Evolutionary conservation across 2,329 filamentous ascomycete genomes (phyloP).

Genomic region (Epichloe coenophiala): DNA sequence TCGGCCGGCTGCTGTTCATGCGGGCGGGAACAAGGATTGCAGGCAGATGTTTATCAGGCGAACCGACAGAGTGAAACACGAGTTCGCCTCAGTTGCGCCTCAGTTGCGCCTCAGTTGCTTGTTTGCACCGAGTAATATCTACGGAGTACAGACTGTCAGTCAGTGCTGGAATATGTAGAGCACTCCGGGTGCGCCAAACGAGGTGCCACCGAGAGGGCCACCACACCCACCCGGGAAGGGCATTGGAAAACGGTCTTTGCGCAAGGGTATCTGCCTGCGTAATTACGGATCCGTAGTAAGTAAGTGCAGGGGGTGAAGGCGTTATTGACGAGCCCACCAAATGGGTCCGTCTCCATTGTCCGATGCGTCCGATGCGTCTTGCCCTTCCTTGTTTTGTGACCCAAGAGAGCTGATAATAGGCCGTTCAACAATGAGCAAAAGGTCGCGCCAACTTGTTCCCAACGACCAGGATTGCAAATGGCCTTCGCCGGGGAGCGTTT

Average conservation of each 20-base stretch:
- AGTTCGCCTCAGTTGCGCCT: too few relatives aligned
- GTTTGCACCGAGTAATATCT: too few relatives aligned
- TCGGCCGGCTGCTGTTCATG: too few relatives aligned
- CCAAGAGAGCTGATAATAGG: too few relatives aligned
- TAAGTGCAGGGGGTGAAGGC: background rate
- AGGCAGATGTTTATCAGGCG: background rate
- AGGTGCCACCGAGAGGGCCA: background rate
- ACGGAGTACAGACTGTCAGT: too few relatives aligned
- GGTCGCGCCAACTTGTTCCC: too few relatives aligned
- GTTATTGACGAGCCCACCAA: too few relatives aligned
- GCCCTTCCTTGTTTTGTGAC: background rate
- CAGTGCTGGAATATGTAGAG: too few relatives aligned
- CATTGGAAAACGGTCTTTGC: background rate
- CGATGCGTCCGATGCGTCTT: background rate
- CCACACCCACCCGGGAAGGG: background rate
- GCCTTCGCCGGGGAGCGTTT: background rate
- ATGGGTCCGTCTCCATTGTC: too few relatives aligned
- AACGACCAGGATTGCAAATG: background rate
- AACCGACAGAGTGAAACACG: background rate
- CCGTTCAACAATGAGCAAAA: background rate
- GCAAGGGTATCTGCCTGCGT: background rate
- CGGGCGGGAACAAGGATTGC: background rate
- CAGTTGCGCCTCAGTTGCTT: background rate
- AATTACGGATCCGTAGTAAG: too few relatives aligned
- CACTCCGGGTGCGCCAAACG: background rate